phyloP scores from a whole-genome alignment of 78 protist species.

The Cavenderia fasciculata region DNA sequence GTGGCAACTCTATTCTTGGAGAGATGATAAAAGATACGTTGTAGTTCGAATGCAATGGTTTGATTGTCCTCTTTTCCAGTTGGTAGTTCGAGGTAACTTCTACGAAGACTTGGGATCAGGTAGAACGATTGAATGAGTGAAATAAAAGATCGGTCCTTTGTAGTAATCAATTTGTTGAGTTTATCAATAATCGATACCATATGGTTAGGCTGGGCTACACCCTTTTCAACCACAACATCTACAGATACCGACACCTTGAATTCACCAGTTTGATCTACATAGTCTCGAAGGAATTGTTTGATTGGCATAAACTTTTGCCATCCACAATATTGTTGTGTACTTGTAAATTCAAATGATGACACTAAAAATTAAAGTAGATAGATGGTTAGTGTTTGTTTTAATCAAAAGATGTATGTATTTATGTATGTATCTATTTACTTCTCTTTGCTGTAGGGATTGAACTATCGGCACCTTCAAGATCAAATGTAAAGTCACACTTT shows the following conservation, averaged over 20 bases:
- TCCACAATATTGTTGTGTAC: background rate
- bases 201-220: background rate
- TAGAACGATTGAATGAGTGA: conserved; percentile 1
- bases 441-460: too few relatives aligned
- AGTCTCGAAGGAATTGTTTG: background rate
- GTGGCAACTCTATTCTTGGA: background rate
- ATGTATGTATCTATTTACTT: too few relatives aligned
- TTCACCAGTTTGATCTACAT: background rate
- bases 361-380: too few relatives aligned
- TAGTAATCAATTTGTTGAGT: background rate
- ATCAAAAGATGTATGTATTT: too few relatives aligned
- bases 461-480: too few relatives aligned
- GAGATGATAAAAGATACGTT: background rate
- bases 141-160: background rate
- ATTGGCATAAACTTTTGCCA: background rate
- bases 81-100: conserved; percentile 1
- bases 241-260: background rate
- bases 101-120: background rate
- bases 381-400: too few relatives aligned
- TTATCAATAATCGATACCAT: background rate
- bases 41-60: background rate
- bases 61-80: background rate
- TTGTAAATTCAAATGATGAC: conserved; percentile 8
- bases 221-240: background rate
- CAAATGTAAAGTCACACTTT: too few relatives aligned